Evolutionary conservation across 2,329 filamentous ascomycete genomes (phyloP), one percentile per base, ranked within the genome.

Genomic region (Aureobasidium lini): DNA sequence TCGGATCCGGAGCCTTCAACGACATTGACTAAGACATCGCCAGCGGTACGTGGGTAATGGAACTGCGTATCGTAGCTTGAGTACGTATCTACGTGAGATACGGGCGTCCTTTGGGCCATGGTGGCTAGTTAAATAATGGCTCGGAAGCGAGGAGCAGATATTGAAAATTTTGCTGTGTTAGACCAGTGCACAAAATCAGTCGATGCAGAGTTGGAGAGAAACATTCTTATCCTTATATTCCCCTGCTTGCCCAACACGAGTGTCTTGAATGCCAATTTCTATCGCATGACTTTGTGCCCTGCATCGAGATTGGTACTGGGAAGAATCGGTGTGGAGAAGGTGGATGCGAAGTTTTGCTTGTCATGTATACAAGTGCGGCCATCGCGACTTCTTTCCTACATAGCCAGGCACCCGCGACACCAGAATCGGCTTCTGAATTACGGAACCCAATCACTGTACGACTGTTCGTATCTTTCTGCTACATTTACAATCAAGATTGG

Each of bases 211-310:
- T 31, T 6, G 36, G 15, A 8, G 34, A 28, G 15, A n/a, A 13
- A 23, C 15, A 13, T 29, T 6, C 34, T 9, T 16, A n/a, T 8
- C 36, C 28, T 42, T 43, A 54, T 54, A 23, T 15, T 13, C 10
- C 15, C n/a, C 11, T 23, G n/a, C 15, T 32, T 34, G n/a, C 23
- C 18, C 16, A 9, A 10, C n/a, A 16, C n/a, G 36, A 15, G 6
- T 54, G 28, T 23, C 23, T 54, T 23, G 29, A 32, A 10, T 23
- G 50, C 39, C 28, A 34, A 8, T 18, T 16, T 9, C n/a, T 8
- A 43, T 54, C 50, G 28, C 50, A 54, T 54, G 50, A 54, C 39
- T 43, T 8, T 11, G 16, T 54, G 50, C 50, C 28, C 37, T 16
- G 39, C 50, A 43, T 34, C 9, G 28, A 34, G 28, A 13, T 2